These are phyloP conservation scores for Marasmius oreades DNA, from an alignment of 1,284 basidiomycete species.

Conservation along the genomic window DNA sequence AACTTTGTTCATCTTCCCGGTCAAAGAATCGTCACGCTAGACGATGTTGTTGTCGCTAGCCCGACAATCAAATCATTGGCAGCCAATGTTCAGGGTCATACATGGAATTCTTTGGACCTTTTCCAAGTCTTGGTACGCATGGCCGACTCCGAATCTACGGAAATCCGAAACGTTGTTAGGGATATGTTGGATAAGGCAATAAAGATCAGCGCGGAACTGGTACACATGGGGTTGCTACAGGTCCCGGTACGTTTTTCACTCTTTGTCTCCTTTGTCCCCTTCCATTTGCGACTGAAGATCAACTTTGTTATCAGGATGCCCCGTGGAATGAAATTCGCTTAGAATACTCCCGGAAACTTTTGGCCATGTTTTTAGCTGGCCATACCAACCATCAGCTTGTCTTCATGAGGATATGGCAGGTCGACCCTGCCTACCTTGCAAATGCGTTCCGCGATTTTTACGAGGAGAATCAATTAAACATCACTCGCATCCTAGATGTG, in stretches of 20 bases:
- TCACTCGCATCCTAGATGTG: constrained; percentile 92
- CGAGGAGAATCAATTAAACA: constrained; percentile 88
- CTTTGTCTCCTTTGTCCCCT: neutral
- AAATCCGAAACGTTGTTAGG: constrained; percentile 72
- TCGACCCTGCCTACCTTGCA: constrained; percentile 81
- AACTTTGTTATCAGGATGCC: constrained; percentile 51
- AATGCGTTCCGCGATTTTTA: constrained; percentile 91
- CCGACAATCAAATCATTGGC: constrained; percentile 86
- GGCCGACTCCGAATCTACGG: constrained; percentile 66
- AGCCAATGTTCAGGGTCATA: constrained; percentile 82
- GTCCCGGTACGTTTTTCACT: constrained; percentile 63
- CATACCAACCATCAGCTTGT: constrained; percentile 95
- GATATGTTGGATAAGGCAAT: constrained; percentile 93
- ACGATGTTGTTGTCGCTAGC: constrained; percentile 79
- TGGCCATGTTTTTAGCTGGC: constrained; percentile 88
- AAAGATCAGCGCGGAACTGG: constrained; percentile 90
- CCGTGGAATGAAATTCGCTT: constrained; percentile 86
- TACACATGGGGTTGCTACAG: constrained; percentile 91
- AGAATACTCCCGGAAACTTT: constrained; percentile 83
- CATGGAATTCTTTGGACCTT: constrained; percentile 93
- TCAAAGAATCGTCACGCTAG: constrained; percentile 77
- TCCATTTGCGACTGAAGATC: no score
- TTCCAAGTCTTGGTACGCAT: constrained; percentile 85
- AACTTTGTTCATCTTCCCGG: constrained; percentile 86
- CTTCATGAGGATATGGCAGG: constrained; percentile 95